phyloP scores from a whole-genome alignment of 2,329 filamentous ascomycete species.

The Orbilia oligospora region DNA sequence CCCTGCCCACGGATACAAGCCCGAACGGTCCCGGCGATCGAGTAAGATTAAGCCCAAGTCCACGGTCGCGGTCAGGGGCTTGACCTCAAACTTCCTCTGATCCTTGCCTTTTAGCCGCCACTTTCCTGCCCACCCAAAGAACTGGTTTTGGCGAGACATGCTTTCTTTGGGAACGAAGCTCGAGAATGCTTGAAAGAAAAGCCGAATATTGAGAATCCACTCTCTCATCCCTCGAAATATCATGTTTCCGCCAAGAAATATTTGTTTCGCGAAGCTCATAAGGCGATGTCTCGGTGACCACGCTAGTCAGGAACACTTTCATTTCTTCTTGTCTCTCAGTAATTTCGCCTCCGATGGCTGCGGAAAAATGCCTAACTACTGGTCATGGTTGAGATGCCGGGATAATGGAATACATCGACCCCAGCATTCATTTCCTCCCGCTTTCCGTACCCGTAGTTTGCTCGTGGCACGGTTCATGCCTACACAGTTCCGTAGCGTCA shows the following conservation, averaged over 20 bases:
- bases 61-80: conserved; percentile 60
- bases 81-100: conserved; percentile 30
- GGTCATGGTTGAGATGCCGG: conserved; percentile 7
- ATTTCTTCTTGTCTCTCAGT: conserved; percentile 46
- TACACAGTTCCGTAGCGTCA: not conserved
- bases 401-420: conserved; percentile 22
- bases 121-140: conserved; percentile 29
- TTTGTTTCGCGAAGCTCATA: conserved; percentile 43
- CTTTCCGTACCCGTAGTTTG: conserved; percentile 44
- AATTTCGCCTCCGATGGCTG: conserved; percentile 23
- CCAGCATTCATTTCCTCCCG: conserved; percentile 42
- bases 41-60: conserved; percentile 60
- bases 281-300: conserved; percentile 40
- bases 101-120: conserved; percentile 56
- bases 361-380: conserved; percentile 23
- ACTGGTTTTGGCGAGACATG: conserved; percentile 49
- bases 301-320: conserved; percentile 34
- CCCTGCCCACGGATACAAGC: conserved; percentile 60
- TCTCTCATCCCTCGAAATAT: conserved; percentile 46
- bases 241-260: conserved; percentile 46
- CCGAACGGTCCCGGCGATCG: conserved; percentile 59
- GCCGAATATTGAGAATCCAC: conserved; percentile 27
- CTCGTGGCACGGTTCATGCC: conserved; percentile 14
- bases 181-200: conserved; percentile 25
- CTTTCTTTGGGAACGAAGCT: conserved; percentile 5